These are phyloP conservation scores for Apodospora peruviana DNA, from an alignment of 495 filamentous ascomycete species.

Conservation along the genomic window DNA sequence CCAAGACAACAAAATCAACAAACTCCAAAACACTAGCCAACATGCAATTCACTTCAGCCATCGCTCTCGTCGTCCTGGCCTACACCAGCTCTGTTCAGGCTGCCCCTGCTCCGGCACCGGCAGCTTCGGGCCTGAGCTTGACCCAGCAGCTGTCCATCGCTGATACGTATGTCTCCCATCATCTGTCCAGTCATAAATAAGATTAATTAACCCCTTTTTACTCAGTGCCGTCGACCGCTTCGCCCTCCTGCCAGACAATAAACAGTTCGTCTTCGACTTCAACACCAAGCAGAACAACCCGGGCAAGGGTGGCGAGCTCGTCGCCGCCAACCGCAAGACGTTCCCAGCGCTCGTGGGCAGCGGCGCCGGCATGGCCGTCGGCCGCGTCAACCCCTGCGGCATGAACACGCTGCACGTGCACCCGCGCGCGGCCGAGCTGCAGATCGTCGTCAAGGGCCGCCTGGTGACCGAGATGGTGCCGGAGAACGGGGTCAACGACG, in stretches of 20 bases:
- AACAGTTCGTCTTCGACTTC: constrained; percentile 37
- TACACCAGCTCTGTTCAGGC: constrained; percentile 14
- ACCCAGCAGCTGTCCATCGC: constrained; percentile 6
- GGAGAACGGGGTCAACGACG: constrained; percentile 39
- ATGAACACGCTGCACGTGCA: constrained; percentile 46
- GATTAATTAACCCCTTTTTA: neutral
- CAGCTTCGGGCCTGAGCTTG: constrained; percentile 2
- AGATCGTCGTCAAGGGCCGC: constrained; percentile 36
- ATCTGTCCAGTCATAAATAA: neutral
- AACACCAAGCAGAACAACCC: constrained; percentile 19
- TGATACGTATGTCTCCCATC: constrained; percentile 9
- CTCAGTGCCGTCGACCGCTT: constrained; percentile 20
- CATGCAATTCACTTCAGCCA: constrained; percentile 9
- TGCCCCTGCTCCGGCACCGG: neutral
- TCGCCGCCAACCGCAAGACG: constrained; percentile 30
- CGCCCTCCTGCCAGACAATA: constrained; percentile 24
- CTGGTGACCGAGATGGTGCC: constrained; percentile 43
- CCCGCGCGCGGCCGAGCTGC: constrained; percentile 39
- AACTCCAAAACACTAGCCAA: constrained; percentile 1
- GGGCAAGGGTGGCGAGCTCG: constrained; percentile 30
- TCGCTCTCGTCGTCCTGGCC: constrained; percentile 20
- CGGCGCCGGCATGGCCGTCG: constrained; percentile 28
- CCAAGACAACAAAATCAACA: too few relatives aligned
- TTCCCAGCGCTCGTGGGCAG: constrained; percentile 37
- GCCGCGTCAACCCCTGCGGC: constrained; percentile 36